Conservation (phyloP, 2,329 filamentous ascomycete genomes). For the Emmonsiellopsis sp. region DNA sequence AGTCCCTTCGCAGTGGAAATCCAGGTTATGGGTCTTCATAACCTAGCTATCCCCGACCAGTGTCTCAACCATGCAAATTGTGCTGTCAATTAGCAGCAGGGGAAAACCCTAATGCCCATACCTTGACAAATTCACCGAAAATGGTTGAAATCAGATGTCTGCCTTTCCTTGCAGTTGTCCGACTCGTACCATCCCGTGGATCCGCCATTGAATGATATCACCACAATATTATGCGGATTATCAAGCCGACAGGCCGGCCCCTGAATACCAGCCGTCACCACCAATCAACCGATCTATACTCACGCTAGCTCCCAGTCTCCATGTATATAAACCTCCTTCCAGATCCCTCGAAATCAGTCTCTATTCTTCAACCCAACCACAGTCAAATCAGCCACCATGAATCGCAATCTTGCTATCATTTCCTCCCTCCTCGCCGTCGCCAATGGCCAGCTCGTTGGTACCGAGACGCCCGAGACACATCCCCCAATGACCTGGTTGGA, state of each 20-base stretch:
- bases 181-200: not conserved
- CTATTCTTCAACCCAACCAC: not conserved
- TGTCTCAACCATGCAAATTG: no score
- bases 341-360: not conserved
- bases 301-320: not conserved
- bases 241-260: not conserved
- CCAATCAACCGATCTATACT: no score
- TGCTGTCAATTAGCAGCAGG: no score
- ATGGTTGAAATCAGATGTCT: not conserved
- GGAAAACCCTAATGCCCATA: no score
- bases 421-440: slow-evolving; percentile 34
- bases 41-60: not conserved
- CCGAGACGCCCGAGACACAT: slow-evolving; percentile 34
- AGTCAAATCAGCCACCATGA: not conserved
- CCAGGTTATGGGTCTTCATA: not conserved
- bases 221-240: not conserved
- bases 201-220: not conserved
- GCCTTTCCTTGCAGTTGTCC: not conserved
- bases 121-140: no score
- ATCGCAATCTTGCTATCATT: slow-evolving; percentile 29
- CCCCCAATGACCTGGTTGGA: slow-evolving; percentile 45
- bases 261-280: not conserved
- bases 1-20: not conserved
- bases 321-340: not conserved
- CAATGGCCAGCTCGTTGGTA: slow-evolving; percentile 42